Evolutionary conservation across 352 stramenopile species (phyloP).

Genomic region (Phytophthora macrochlamydospora): DNA sequence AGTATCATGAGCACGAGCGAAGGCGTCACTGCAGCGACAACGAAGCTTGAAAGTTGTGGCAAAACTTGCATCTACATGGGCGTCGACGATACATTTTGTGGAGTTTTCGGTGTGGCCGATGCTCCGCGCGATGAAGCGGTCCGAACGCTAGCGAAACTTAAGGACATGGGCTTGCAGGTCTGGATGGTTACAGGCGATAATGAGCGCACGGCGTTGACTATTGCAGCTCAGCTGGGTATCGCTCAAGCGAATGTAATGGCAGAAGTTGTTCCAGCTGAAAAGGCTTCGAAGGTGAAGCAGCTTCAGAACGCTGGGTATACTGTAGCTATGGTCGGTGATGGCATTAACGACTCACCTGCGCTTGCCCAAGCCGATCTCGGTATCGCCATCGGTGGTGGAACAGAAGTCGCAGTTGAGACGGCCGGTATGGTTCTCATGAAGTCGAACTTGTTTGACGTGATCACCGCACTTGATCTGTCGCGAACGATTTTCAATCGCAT

Average conservation of each 20-base stretch:
- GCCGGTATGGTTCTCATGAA: slow-evolving; percentile 93
- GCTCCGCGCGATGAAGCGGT: slow-evolving; percentile 89
- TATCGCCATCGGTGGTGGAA: slow-evolving; percentile 94
- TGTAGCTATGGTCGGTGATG: slow-evolving; percentile 97
- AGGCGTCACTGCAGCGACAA: slow-evolving; percentile 53
- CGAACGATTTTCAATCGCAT: slow-evolving; percentile 96
- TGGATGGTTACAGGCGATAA: slow-evolving; percentile 99
- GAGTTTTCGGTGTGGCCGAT: slow-evolving; percentile 81
- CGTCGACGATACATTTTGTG: slow-evolving; percentile 67
- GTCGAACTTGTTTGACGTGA: slow-evolving; percentile 90
- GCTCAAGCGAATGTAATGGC: slow-evolving; percentile 88
- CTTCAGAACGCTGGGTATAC: slow-evolving; percentile 83
- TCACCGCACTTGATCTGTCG: slow-evolving; percentile 95
- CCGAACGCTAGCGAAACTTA: slow-evolving; percentile 84
- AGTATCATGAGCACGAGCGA: slow-evolving; percentile 50
- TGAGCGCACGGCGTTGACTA: slow-evolving; percentile 86
- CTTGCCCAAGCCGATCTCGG: slow-evolving; percentile 96
- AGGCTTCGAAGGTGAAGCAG: slow-evolving; percentile 90
- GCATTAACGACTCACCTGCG: slow-evolving; percentile 98
- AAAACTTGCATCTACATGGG: slow-evolving; percentile 95
- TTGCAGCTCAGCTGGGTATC: slow-evolving; percentile 93
- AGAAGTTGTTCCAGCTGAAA: slow-evolving; percentile 94
- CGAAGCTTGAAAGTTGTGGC: slow-evolving; percentile 76
- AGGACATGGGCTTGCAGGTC: slow-evolving; percentile 90
- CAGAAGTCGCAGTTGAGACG: slow-evolving; percentile 97